Conservation (phyloP, 305 asterid genomes). For the Ilex paraguariensis region DNA sequence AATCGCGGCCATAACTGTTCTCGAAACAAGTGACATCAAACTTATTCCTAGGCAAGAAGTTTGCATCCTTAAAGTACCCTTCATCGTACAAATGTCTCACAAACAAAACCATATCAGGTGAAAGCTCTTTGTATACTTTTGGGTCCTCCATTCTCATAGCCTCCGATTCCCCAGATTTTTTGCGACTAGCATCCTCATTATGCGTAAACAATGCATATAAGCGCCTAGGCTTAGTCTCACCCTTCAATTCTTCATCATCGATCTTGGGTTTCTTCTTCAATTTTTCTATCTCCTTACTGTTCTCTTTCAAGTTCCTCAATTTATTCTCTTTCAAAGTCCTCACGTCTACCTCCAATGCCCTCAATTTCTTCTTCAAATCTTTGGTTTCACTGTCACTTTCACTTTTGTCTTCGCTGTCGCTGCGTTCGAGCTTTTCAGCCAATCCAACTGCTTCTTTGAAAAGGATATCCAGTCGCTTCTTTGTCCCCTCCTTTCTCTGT, state of each 20-base stretch:
- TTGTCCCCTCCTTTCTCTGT: slow-evolving; percentile 7
- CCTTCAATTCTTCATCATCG: slow-evolving; percentile 1
- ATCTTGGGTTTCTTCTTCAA: slow-evolving; percentile 9
- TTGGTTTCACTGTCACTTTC: slow-evolving; percentile 17
- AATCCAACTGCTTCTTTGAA: slow-evolving; percentile 53
- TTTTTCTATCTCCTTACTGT: slow-evolving; percentile 4
- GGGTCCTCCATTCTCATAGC: slow-evolving; percentile 40
- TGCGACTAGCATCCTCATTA: slow-evolving; percentile 5
- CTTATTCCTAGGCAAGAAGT: slow-evolving; percentile 30
- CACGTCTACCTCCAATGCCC: slow-evolving; percentile 41
- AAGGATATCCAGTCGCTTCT: slow-evolving; percentile 32
- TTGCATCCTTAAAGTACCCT: slow-evolving; percentile 58
- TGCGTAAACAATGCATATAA: slow-evolving; percentile 33
- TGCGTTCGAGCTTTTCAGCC: slow-evolving; percentile 13
- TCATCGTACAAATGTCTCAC: slow-evolving; percentile 35
- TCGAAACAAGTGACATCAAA: slow-evolving; percentile 45
- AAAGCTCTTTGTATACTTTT: slow-evolving; percentile 44
- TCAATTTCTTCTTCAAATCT: slow-evolving; percentile 31
- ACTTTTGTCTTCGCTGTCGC: neutral
- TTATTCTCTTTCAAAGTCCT: slow-evolving; percentile 28
- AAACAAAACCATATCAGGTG: slow-evolving; percentile 60
- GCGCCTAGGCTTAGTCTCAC: slow-evolving; percentile 12
- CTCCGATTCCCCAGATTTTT: slow-evolving; percentile 11
- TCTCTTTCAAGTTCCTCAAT: slow-evolving; percentile 9
- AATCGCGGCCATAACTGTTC: slow-evolving; percentile 49